phyloP scores from a whole-genome alignment of 129 eudicot species.

The Ambrosia artemisiifolia region DNA sequence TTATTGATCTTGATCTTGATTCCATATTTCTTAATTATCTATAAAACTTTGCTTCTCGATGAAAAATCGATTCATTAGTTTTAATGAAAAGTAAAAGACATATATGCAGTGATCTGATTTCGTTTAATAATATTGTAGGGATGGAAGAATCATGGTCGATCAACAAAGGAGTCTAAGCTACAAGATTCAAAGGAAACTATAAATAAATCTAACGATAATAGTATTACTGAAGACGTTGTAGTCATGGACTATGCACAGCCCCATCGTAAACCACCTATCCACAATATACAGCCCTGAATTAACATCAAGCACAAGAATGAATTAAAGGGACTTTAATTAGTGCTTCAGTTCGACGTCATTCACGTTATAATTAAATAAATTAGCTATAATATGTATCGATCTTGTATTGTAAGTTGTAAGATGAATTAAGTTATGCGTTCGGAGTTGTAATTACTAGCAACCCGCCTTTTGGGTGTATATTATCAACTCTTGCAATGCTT shows the following conservation, averaged over 20 bases:
- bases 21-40: not conserved
- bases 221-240: slow-evolving; percentile 51
- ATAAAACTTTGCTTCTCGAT: not conserved
- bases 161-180: slow-evolving; percentile 41
- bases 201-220: slow-evolving; percentile 30
- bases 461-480: slow-evolving; percentile 15
- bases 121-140: slow-evolving; percentile 34
- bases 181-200: slow-evolving; percentile 39
- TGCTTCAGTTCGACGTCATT: no score
- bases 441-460: slow-evolving; percentile 10
- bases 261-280: slow-evolving; percentile 91
- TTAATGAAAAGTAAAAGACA: not conserved
- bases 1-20: not conserved
- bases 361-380: not conserved
- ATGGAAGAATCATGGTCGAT: slow-evolving; percentile 51
- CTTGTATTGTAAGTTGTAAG: slow-evolving; percentile 18
- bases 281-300: slow-evolving; percentile 54
- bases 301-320: slow-evolving; percentile 6
- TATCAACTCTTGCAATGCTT: slow-evolving; percentile 37
- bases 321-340: slow-evolving; percentile 4
- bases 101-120: not conserved
- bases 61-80: not conserved
- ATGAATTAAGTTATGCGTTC: slow-evolving; percentile 5
- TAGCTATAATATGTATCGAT: slow-evolving; percentile 6
- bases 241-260: slow-evolving; percentile 92